A percentile compares a stretch with the other conserved stretches of the same genome.
These are phyloP conservation scores for Dispira simplex DNA, from an alignment of 192 early-diverging fungal genomes.

Conservation along the genomic window DNA sequence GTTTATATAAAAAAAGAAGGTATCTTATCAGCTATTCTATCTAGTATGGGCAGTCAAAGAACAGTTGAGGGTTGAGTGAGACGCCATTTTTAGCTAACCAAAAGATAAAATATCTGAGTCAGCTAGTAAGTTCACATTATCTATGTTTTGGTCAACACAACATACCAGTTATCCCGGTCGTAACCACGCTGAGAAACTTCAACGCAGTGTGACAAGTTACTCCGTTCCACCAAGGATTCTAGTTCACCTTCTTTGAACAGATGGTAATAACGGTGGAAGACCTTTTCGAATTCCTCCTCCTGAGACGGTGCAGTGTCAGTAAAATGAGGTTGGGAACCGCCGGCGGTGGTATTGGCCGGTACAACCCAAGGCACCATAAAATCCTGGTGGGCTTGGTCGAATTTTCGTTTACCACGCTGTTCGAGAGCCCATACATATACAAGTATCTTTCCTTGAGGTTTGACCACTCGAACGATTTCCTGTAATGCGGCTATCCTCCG, in stretches of 20 bases:
- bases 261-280: constrained; percentile 59
- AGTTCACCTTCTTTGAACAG: constrained; percentile 79
- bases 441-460: constrained; percentile 48
- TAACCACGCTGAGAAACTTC: constrained; percentile 61
- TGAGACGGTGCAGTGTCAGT: neutral
- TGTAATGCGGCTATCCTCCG: constrained; percentile 51
- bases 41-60: too few species aligned
- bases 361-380: constrained; percentile 88
- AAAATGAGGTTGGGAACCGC: neutral
- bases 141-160: constrained; percentile 42
- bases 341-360: constrained; percentile 23
- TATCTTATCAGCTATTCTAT: too few species aligned
- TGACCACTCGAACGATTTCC: constrained; percentile 66
- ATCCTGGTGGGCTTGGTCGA: constrained; percentile 65
- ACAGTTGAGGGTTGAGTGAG: too few species aligned
- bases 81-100: too few species aligned
- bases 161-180: constrained; percentile 93
- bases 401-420: constrained; percentile 70
- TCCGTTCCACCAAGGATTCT: constrained; percentile 39
- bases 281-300: neutral
- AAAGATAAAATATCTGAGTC: too few species aligned
- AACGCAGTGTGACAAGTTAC: constrained; percentile 12
- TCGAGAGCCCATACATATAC: constrained; percentile 97
- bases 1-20: too few species aligned
- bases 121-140: too few species aligned